phyloP scores from a whole-genome alignment of 1,284 basidiomycete genomes.

The Paramarasmius palmivorus region DNA sequence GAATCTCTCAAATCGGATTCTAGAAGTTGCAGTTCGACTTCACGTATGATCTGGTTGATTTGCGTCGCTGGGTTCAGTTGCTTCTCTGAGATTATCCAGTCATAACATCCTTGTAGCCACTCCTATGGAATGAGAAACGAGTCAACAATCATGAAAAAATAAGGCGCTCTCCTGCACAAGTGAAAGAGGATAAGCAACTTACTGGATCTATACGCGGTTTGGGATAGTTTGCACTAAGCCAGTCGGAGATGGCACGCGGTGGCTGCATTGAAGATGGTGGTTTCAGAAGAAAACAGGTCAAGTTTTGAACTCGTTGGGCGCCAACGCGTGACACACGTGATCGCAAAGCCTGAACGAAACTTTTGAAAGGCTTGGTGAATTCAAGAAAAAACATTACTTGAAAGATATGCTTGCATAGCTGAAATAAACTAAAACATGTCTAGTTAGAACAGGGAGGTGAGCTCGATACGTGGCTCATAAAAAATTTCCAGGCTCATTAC shows the following conservation, averaged over 20 bases:
- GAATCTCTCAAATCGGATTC: constrained; percentile 70
- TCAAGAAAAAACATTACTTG: no score
- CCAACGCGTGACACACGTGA: no score
- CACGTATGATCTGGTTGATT: constrained; percentile 47
- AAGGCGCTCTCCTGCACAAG: not conserved
- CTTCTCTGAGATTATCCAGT: constrained; percentile 57
- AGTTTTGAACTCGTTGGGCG: no score
- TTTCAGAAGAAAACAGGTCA: no score
- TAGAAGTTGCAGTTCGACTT: constrained; percentile 67
- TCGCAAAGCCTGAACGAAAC: no score
- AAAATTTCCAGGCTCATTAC: no score
- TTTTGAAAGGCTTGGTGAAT: no score
- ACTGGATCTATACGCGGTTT: constrained; percentile 59
- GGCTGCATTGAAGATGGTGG: constrained; percentile 23
- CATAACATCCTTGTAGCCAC: constrained; percentile 72
- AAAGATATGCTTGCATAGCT: no score
- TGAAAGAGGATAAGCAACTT: constrained; percentile 18
- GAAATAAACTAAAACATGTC: no score
- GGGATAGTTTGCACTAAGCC: constrained; percentile 50
- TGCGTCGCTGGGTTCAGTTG: constrained; percentile 44
- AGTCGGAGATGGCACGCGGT: constrained; percentile 37
- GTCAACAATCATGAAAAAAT: no score
- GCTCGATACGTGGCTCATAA: no score
- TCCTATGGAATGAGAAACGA: constrained; percentile 48
- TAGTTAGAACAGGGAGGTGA: no score